phyloP scores from a whole-genome alignment of 2,329 filamentous ascomycete genomes.

The Apiospora arundinis region DNA sequence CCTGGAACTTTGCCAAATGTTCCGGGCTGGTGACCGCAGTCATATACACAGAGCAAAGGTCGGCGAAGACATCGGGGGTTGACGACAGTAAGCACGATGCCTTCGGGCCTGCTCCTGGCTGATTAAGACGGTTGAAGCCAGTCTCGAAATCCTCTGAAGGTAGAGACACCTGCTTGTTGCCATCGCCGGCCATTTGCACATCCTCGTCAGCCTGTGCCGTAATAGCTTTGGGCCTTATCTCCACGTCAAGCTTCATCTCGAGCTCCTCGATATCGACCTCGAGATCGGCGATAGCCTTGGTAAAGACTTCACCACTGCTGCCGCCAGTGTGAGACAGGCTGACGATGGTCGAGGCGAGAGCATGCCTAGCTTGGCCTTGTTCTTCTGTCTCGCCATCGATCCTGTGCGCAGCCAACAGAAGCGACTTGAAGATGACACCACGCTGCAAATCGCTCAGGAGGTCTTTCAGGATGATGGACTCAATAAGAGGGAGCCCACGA shows the following conservation, averaged over 20 bases:
- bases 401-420: slow-evolving; percentile 66
- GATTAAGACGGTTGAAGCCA: slow-evolving; percentile 34
- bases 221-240: slow-evolving; percentile 65
- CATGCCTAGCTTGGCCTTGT: slow-evolving; percentile 63
- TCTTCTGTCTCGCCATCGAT: slow-evolving; percentile 61
- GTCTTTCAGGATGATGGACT: slow-evolving; percentile 64
- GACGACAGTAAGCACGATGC: slow-evolving; percentile 60
- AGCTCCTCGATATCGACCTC: slow-evolving; percentile 76
- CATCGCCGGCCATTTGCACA: slow-evolving; percentile 54
- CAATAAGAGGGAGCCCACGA: slow-evolving; percentile 63
- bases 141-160: slow-evolving; percentile 34
- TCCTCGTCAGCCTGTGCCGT: slow-evolving; percentile 58
- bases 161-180: slow-evolving; percentile 23
- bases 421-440: slow-evolving; percentile 68
- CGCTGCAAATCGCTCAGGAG: slow-evolving; percentile 69
- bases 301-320: slow-evolving; percentile 67
- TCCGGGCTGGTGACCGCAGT: slow-evolving; percentile 44
- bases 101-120: slow-evolving; percentile 42
- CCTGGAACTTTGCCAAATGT: slow-evolving; percentile 58
- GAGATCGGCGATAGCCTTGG: slow-evolving; percentile 69
- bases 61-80: slow-evolving; percentile 59
- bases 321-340: slow-evolving; percentile 66
- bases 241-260: slow-evolving; percentile 76
- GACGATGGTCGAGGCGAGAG: slow-evolving; percentile 72
- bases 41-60: slow-evolving; percentile 63